Evolutionary conservation across 2,329 filamentous ascomycete species (phyloP), one percentile per base, ranked within the genome.

Genomic region (Colletotrichum echinochloae): DNA sequence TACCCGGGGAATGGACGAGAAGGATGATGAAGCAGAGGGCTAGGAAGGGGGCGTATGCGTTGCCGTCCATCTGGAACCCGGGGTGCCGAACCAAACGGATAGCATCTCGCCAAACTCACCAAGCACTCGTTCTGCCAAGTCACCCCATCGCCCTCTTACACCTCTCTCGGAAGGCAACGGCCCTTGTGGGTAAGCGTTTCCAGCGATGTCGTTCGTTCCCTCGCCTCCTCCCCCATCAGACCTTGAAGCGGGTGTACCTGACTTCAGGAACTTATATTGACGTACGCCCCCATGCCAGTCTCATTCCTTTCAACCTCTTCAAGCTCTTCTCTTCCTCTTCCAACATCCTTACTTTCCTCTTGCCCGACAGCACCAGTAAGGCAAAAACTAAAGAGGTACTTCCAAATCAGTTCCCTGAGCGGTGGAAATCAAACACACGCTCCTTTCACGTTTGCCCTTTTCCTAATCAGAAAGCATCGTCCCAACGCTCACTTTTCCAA

Each of bases 231-330:
- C 59, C 59, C 48, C 30, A 46, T 30, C 64, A 59, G 30, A 57
- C 44, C 57, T 57, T 54, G 54, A n/a, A 57, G 57, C 68, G 68
- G 68, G 65, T 71, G 68, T 71, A 49, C 68, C 68, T 71, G 68
- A 63, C 51, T 63, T 63, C 35, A 71, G 65, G 68, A 71, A 71
- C 68, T 71, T 71, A 71, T 71, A 71, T 71, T 71, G 68, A 71
- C 68, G 68, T 68, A 71, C 68, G 54, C 28, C 68, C 68, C 68
- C 68, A 71, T 71, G 46, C 68, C 68, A 71, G 68, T 60, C 35
- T 55, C 68, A 59, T 57, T 54, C 51, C 59, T 66, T 35, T 60
- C 57, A 59, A 30, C 20, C 37, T 48, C 57, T 14, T 33, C 57
- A 62, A 54, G 39, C 20, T 20, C n/a, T 64, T 44, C 61, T 59